Evolutionary conservation across 441 rosid species (phyloP), one percentile per base, ranked within the genome.

Genomic region (Jatropha podagrica): DNA sequence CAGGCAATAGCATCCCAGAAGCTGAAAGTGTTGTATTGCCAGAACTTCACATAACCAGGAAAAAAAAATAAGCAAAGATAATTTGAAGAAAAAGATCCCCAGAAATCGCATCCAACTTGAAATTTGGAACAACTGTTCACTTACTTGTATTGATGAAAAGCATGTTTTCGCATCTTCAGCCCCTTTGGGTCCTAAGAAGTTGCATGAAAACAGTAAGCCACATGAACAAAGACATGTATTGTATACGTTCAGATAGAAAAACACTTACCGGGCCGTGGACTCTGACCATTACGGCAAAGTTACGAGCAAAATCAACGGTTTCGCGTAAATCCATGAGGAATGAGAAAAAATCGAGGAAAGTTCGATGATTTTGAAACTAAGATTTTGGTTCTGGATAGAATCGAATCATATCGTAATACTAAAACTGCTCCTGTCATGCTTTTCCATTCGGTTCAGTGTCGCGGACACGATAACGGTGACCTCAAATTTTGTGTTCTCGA

Each of bases 11-110:
- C 84, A 92, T 78, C 78, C 97, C 97, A 80, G 99, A 96, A 79
- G 97, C 97, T 55, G 97, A 92, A 75, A 96, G 87, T 56, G 95
- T 83, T 68, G 99, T 92, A 73, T 68, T 84, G 5, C 98, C 98
- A 76, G 91, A 92, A 81, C 98, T 94, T 82, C 66, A 81, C 8
- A 74, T 44, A 77, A 55, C 73, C 76, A 71, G 10, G n/a, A 18
- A 27, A 17, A 67, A n/a, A 37, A 55, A 46, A 18, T 15, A 7
- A n/a, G 40, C 44, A 8, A 3, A 20, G 5, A 56, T 44, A 54
- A 5, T 51, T 26, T 17, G 9, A 15, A 27, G 55, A 23, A 60
- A 18, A 32, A 40, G 17, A 41, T 20, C 73, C 48, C 23, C 70
- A 18, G 15, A 51, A 76, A 23, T 59, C 67, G n/a, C 40, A 38